Conservation (phyloP, 2,329 filamentous ascomycete genomes). For the Colletotrichum siamense region DNA sequence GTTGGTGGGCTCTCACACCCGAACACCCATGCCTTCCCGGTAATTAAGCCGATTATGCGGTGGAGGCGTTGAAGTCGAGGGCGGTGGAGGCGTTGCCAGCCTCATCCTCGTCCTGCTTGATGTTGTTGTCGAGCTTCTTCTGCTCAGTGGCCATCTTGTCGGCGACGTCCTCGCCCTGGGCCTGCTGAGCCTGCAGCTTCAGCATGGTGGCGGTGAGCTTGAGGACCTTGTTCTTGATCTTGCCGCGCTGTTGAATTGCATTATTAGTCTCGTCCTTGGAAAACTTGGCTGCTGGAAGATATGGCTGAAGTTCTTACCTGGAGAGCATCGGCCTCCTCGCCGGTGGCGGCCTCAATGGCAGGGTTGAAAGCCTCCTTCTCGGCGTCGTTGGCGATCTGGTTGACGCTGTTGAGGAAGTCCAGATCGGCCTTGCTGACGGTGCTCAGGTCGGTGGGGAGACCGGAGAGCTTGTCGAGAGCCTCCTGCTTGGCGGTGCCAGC, state of each 20-base stretch:
- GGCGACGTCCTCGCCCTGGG: slow-evolving; percentile 53
- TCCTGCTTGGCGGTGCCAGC: slow-evolving; percentile 51
- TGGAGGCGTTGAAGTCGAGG: slow-evolving; percentile 21
- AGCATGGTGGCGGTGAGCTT: slow-evolving; percentile 60
- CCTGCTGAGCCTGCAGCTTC: slow-evolving; percentile 53
- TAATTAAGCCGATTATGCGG: neutral
- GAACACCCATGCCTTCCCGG: neutral
- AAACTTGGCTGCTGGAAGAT: neutral
- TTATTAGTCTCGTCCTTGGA: neutral
- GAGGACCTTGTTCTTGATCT: slow-evolving; percentile 66
- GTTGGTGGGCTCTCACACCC: neutral
- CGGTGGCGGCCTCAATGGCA: slow-evolving; percentile 53
- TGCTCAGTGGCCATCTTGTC: slow-evolving; percentile 50
- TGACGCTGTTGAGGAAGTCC: slow-evolving; percentile 54
- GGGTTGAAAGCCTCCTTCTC: slow-evolving; percentile 59
- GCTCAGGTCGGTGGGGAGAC: slow-evolving; percentile 44
- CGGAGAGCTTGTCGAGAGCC: slow-evolving; percentile 43
- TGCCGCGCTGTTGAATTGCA: slow-evolving; percentile 44
- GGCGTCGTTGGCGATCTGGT: slow-evolving; percentile 58
- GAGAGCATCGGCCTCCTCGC: slow-evolving; percentile 51
- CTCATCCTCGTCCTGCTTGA: slow-evolving; percentile 49
- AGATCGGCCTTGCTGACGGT: slow-evolving; percentile 52
- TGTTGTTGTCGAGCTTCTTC: slow-evolving; percentile 60
- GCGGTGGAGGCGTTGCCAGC: slow-evolving; percentile 50
- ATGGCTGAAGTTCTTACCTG: slow-evolving; percentile 33